Base-by-base conservation (phyloP, 495 filamentous ascomycete species). In the Bacidia rubella region DNA sequence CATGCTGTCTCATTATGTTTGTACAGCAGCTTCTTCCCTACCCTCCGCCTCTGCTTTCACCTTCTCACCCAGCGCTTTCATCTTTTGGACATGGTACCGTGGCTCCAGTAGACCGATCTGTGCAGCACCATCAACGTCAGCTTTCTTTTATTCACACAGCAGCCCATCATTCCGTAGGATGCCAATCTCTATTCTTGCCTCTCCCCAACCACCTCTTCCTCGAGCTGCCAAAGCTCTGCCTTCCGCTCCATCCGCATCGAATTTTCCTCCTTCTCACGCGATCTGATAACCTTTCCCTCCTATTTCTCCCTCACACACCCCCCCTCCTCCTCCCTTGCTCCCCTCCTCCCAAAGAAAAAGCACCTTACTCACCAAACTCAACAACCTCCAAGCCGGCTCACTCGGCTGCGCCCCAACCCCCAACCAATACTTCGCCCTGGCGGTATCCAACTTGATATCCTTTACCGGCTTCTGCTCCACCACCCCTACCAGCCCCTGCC, bases 381-480 rank as follows among this genome's bases (percentile, higher is more conserved):
- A 66, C 58, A 98, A 62, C 68, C 88, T 74, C 92, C 88, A 93
- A 24, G 82, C 85, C 2, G 85, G 77, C 57, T 95, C 86, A 57
- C 81, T 89, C 24, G 92, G 90, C 68, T 98, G 92, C 38, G 92
- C 92, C 2, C 92, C 92, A 10, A 96, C 90, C 64, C 92, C 92
- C 12, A 98, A 71, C 92, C 92, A 98, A 70, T 98, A 98, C 66
- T 85, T 82, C 49, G 90, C 85, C 45, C 92, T 74, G 49, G 76
- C 66, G 1, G 73, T 74, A 71, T 98, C 92, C 2, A 98, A 74
- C 51, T 86, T 80, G 60, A 98, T 85, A 52, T 97, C 90, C 67
- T 98, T 98, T 66, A 79, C 81, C 54, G 81, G 72, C 51, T 77
- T 79, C 68, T 81, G 86, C 53, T 79, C 26, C n/a, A n/a, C n/a